Conservation (phyloP, 192 early-diverging fungal species). For the Gonapodya prolifera region DNA sequence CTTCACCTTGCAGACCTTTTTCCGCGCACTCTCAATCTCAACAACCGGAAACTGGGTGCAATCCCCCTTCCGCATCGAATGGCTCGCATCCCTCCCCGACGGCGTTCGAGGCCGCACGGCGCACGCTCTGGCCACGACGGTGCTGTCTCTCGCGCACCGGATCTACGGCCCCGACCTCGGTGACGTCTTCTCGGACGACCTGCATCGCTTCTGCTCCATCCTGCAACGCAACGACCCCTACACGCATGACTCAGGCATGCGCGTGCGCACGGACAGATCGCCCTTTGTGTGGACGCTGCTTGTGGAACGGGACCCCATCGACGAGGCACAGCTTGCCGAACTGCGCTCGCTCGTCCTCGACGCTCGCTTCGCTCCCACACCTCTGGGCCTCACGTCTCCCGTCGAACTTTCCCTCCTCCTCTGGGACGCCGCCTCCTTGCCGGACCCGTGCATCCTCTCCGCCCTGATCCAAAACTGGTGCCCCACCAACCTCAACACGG, state of each 20-base stretch:
- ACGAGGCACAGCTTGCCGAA: background rate
- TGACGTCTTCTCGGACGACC: background rate
- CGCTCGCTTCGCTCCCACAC: background rate
- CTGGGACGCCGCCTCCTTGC: background rate
- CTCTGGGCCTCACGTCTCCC: background rate
- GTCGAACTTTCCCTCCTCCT: background rate
- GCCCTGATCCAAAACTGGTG: background rate
- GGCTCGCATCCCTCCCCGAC: background rate
- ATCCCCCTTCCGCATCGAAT: background rate
- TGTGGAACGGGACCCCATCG: background rate
- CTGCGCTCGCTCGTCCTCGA: background rate
- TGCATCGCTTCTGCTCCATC: background rate
- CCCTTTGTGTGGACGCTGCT: background rate
- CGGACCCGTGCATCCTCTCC: background rate
- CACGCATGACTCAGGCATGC: background rate
- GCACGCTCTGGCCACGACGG: background rate
- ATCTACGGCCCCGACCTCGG: background rate
- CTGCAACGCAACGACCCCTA: background rate
- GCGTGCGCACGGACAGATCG: background rate
- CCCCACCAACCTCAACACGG: background rate
- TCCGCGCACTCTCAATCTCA: background rate
- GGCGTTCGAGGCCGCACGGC: background rate
- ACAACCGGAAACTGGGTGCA: background rate
- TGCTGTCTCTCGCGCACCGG: background rate
- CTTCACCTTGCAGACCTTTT: background rate